phyloP scores from a whole-genome alignment of 2,329 filamentous ascomycete species.

The Penicillium sp. region DNA sequence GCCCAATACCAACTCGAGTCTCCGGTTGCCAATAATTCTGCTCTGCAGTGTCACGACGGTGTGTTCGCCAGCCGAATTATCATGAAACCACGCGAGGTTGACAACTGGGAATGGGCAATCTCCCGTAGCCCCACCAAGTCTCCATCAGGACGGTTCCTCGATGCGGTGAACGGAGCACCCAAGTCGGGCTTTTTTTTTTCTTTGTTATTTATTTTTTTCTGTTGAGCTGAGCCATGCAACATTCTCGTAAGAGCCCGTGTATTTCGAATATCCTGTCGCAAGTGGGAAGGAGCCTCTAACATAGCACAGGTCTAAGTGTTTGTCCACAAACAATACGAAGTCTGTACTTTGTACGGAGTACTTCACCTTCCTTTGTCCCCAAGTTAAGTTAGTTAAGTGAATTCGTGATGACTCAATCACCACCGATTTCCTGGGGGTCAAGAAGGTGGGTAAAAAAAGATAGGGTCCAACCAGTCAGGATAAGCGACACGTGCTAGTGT shows the following conservation, averaged over 20 bases:
- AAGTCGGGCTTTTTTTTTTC: slow-evolving; percentile 1
- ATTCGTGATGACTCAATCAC: slow-evolving; percentile 3
- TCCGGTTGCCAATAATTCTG: slow-evolving; percentile 8
- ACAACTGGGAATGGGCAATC: slow-evolving; percentile 28
- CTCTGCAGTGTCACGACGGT: slow-evolving; percentile 5
- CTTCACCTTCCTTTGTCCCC: background rate
- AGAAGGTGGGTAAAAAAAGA: background rate
- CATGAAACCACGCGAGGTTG: slow-evolving; percentile 30
- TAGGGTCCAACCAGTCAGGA: slow-evolving; percentile 8
- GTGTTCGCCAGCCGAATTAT: slow-evolving; percentile 13
- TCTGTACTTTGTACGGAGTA: background rate
- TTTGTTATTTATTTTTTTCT: background rate
- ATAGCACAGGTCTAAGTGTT: background rate
- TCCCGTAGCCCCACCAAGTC: slow-evolving; percentile 27
- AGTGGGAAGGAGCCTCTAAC: background rate
- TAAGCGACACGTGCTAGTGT: slow-evolving; percentile 9
- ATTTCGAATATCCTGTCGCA: background rate
- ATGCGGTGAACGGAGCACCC: slow-evolving; percentile 22
- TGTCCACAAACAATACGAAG: background rate
- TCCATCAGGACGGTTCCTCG: slow-evolving; percentile 25
- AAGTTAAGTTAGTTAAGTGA: too few relatives aligned
- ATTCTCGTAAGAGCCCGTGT: background rate
- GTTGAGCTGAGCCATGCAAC: slow-evolving; percentile 4
- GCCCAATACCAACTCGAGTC: background rate
- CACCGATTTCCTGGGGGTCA: background rate